phyloP scores from a whole-genome alignment of 78 protist species.

The Dictyostelium citrinum region DNA sequence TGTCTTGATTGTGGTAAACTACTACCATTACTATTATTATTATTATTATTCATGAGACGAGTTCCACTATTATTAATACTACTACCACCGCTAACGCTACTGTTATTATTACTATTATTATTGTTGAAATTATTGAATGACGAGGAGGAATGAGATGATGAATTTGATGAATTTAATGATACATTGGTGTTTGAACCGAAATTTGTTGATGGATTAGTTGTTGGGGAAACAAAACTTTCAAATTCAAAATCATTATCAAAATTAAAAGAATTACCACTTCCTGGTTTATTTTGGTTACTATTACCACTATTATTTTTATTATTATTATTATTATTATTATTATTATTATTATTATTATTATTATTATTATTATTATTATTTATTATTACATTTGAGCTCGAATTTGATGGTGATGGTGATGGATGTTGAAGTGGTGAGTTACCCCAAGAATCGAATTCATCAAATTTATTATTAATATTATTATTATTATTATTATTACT shows the following conservation, averaged over 20 bases:
- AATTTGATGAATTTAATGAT: slow-evolving; percentile 6
- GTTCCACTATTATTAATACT: not conserved
- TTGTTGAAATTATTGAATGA: not conserved
- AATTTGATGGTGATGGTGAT: not conserved
- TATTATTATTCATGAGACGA: not conserved
- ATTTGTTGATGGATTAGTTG: not conserved
- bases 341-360: not conserved
- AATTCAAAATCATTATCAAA: not conserved
- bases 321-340: slow-evolving; percentile 22
- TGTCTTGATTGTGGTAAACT: not conserved
- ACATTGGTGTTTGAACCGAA: slow-evolving; percentile 10
- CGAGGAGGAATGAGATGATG: not conserved
- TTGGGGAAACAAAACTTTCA: slow-evolving; percentile 13
- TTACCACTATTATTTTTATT: not conserved
- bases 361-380: not conserved
- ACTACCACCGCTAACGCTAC: not conserved
- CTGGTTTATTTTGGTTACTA: not conserved
- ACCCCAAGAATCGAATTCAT: not conserved
- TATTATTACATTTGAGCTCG: not conserved
- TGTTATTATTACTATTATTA: not conserved
- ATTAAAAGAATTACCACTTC: not conserved
- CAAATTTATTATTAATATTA: not conserved
- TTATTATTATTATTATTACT: not conserved
- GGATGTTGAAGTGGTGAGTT: not conserved
- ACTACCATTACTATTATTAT: not conserved